Conservation (phyloP, 768 basidiomycete genomes). For the Leccinum incarnatum region DNA sequence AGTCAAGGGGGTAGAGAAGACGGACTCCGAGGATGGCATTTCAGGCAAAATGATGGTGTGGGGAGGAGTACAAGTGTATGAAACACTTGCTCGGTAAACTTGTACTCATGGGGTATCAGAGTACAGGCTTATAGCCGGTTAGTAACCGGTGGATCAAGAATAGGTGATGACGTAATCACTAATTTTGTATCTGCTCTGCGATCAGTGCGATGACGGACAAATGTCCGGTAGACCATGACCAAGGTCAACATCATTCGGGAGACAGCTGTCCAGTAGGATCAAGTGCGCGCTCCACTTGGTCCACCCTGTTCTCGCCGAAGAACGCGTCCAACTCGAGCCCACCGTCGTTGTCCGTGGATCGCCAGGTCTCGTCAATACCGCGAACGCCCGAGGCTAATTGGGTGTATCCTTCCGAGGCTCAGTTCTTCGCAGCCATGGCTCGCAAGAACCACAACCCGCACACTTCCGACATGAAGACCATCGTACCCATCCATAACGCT, state of each 20-base stretch:
- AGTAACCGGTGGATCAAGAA: not conserved
- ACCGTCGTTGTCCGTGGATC: slow-evolving; percentile 57
- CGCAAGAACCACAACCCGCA: slow-evolving; percentile 91
- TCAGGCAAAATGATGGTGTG: slow-evolving; percentile 3
- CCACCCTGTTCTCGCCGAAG: slow-evolving; percentile 26
- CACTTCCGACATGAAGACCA: slow-evolving; percentile 87
- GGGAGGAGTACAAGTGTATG: not conserved
- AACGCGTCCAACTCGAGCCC: slow-evolving; percentile 2
- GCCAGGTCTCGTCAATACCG: slow-evolving; percentile 89
- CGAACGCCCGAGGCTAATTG: slow-evolving; percentile 69
- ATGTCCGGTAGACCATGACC: slow-evolving; percentile 51
- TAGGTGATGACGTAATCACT: slow-evolving; percentile 17
- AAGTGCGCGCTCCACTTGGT: slow-evolving; percentile 45
- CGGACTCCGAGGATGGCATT: slow-evolving; percentile 65
- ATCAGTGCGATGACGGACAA: slow-evolving; percentile 28
- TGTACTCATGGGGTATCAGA: not conserved
- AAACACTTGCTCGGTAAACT: not conserved
- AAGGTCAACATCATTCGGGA: slow-evolving; percentile 15
- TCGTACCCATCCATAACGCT: slow-evolving; percentile 98
- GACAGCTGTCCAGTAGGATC: slow-evolving; percentile 69
- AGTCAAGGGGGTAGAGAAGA: slow-evolving; percentile 74
- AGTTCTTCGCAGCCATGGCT: slow-evolving; percentile 97
- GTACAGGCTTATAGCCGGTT: not conserved
- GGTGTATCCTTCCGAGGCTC: slow-evolving; percentile 98
- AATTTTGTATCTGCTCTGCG: not conserved